Conservation (phyloP, 257 asterid species). For the Ballota nigra region DNA sequence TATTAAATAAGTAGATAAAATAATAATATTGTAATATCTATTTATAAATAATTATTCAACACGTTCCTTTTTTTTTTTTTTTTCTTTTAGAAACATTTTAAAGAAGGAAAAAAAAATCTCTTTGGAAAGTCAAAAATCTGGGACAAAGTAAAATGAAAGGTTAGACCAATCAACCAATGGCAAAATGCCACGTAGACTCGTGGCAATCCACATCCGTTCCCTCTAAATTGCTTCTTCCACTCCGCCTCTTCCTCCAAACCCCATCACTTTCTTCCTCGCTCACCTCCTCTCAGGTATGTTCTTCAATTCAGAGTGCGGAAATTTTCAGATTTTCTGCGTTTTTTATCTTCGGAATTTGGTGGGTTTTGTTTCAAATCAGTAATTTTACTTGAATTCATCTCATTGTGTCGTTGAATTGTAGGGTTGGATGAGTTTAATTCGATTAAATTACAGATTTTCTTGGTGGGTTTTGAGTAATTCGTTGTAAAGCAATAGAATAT, state of each 20-base stretch:
- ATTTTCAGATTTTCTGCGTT: background rate
- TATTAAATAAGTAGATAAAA: too few relatives aligned
- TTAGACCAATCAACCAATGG: conserved; percentile 31
- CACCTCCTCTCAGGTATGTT: conserved; percentile 36
- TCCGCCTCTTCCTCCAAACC: background rate
- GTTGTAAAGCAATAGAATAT: background rate
- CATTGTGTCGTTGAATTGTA: conserved; percentile 9
- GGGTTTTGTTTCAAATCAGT: conserved; percentile 4
- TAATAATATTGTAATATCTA: too few relatives aligned
- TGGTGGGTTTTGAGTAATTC: conserved; percentile 14
- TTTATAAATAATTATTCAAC: too few relatives aligned
- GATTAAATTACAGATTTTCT: conserved; percentile 1
- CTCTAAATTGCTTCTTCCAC: conserved; percentile 53
- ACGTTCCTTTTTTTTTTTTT: too few relatives aligned
- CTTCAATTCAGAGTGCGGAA: background rate
- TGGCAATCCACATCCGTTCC: conserved; percentile 59
- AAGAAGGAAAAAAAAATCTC: too few relatives aligned
- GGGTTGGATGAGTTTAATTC: conserved; percentile 16
- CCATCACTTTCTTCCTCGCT: conserved; percentile 8
- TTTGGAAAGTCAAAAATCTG: too few relatives aligned
- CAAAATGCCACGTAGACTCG: conserved; percentile 54
- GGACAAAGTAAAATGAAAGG: conserved; percentile 11
- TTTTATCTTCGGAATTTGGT: background rate
- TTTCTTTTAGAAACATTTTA: background rate
- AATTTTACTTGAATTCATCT: background rate